phyloP scores from a whole-genome alignment of 169 alveolate species.

The Eimeria praecox region DNA sequence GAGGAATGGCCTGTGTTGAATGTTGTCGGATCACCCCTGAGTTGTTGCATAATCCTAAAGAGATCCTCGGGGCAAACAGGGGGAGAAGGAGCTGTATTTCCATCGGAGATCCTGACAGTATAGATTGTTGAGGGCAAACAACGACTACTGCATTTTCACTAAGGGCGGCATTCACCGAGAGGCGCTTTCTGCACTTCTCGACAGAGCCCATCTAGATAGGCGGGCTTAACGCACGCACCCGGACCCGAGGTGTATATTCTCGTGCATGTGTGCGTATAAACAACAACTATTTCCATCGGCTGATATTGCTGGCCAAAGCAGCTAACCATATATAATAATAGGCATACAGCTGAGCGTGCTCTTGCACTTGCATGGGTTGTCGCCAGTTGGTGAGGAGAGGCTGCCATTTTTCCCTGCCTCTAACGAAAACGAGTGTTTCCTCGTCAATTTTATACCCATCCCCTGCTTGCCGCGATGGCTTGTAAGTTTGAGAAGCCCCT shows the following conservation, averaged over 20 bases:
- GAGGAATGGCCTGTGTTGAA: background rate
- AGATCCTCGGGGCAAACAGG: background rate
- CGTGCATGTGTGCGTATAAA: background rate
- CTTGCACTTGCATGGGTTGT: background rate
- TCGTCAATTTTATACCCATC: background rate
- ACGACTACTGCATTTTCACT: background rate
- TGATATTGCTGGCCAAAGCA: background rate
- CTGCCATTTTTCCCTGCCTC: background rate
- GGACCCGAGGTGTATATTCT: too few species aligned
- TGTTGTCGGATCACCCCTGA: background rate
- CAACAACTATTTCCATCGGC: background rate
- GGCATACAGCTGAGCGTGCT: background rate
- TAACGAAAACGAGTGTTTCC: background rate
- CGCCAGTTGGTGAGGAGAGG: background rate
- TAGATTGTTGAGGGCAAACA: background rate
- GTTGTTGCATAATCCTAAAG: background rate
- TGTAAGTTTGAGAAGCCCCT: slow-evolving; percentile 62
- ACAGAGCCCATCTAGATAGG: too few species aligned
- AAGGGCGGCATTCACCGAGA: background rate
- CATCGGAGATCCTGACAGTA: background rate
- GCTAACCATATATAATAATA: background rate
- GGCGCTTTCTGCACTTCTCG: background rate
- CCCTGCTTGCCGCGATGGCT: slow-evolving; percentile 12
- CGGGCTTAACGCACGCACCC: too few species aligned
- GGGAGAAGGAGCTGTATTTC: background rate